Base-by-base conservation (phyloP, 345 rosid genomes). In the Camelina laxa region DNA sequence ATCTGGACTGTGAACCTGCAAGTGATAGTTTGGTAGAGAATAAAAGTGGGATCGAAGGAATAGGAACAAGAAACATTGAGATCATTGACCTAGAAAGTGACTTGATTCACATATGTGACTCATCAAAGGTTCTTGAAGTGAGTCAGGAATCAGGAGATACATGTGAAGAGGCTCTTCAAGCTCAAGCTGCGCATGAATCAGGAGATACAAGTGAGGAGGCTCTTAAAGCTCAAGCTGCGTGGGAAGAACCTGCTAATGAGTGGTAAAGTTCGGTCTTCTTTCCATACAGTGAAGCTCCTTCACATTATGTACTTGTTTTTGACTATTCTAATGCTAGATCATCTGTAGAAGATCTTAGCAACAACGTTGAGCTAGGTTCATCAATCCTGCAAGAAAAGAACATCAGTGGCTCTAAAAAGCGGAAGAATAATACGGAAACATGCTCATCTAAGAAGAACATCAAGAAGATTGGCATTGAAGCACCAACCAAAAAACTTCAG, bases 61-160 rank as follows among this genome's bases (percentile, higher is more conserved):
- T 58, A 21, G 16, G 62, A 67, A 59, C 60, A 31, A 36, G 51
- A 65, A 67, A 63, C 61, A 33, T 68, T 72, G 75, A 66, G 63
- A 67, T 71, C 73, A 76, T 56, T 57, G 74, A 75, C 74, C 57
- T 75, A 73, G 79, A 64, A 30, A 61, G 73, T 65, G 69, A 51
- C 61, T 41, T 72, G 59, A 33, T 49, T 30, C 42, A 39, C 35
- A 19, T 9, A 50, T 36, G 21, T 75, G 47, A 5, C 6, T 50
- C 74, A 50, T 41, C 73, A 31, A 65, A 63, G 33, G 70, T 55
- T 65, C 57, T 16, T 57, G 66, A 70, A 69, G 48, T 50, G 75
- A 76, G 75, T 65, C 69, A 49, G 49, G 75, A 51, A 58, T 6
- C 36, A 30, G 62, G 41, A 20, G 19, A 36, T 15, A 76, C 67